These are phyloP conservation scores for Kurtzmaniella natalensis DNA, from an alignment of 1,139 yeast genomes.

Conservation along the genomic window DNA sequence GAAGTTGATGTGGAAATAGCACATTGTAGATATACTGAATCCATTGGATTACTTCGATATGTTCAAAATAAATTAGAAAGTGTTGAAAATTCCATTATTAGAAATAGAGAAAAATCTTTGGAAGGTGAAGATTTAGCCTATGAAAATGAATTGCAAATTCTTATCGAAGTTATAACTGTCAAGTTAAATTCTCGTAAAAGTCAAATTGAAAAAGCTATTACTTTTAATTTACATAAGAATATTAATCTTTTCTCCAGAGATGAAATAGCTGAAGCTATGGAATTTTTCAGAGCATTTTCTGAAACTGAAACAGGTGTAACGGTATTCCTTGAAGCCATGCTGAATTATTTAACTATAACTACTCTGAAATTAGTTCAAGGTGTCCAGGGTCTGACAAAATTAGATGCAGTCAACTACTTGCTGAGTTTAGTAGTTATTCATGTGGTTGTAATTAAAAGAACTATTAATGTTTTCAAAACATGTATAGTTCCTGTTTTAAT, in stretches of 20 bases:
- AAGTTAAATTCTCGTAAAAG: conserved; percentile 35
- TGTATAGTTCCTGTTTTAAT: conserved; percentile 33
- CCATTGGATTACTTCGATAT: conserved; percentile 48
- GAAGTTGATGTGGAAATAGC: conserved; percentile 66
- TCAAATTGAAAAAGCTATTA: conserved; percentile 34
- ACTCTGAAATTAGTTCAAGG: conserved; percentile 36
- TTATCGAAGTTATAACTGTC: conserved; percentile 40
- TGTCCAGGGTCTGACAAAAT: conserved; percentile 43
- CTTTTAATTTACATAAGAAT: conserved; percentile 36
- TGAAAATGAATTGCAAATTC: conserved; percentile 31
- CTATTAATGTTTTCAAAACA: conserved; percentile 29
- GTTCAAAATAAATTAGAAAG: conserved; percentile 31
- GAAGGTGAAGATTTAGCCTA: conserved; percentile 2
- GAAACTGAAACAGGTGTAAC: conserved; percentile 36
- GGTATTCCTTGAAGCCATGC: conserved; percentile 35
- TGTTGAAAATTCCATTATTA: conserved; percentile 18
- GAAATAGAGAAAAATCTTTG: conserved; percentile 5
- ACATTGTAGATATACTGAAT: conserved; percentile 52
- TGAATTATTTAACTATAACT: conserved; percentile 28
- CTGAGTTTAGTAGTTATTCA: conserved; percentile 41
- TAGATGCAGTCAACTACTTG: conserved; percentile 42
- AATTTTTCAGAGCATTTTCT: conserved; percentile 33
- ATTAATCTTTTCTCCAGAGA: conserved; percentile 27
- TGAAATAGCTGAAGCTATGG: conserved; percentile 31
- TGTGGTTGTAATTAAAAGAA: conserved; percentile 36